Base-by-base conservation (phyloP, 2,329 filamentous ascomycete genomes). In the Fusarium longipes region DNA sequence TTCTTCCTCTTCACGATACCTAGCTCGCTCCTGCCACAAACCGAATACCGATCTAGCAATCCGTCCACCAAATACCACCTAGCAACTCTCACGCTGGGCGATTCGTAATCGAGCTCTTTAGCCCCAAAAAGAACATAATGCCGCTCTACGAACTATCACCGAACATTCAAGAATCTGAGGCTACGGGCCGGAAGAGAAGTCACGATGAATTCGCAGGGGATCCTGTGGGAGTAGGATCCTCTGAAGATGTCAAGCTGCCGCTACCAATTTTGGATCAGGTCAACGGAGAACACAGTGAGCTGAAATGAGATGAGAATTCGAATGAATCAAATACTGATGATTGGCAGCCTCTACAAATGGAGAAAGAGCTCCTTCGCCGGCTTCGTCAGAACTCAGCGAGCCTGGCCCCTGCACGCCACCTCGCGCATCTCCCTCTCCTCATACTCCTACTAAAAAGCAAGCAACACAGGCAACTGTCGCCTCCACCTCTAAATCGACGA, bases 141-240 rank as follows among this genome's bases (percentile, higher is more conserved):
- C 80, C 84, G 72, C 76, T 86, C 25, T 75, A 80, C 42, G 77
- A 80, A 52, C 77, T 84, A 72, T 82, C 83, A 18, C 75, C 79
- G 14, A 86, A 86, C 63, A 78, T 84, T 29, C 79, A 81, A 72
- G 82, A 83, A 70, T 74, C 78, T 24, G 81, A 84, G 49, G 68
- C 74, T 20, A 75, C 75, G 27, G 75, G 77, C 45, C 78, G 80
- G 50, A 86, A 86, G 73, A 76, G 83, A 59, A 81, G 76, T 39
- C 82, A 84, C 65, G 78, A 82, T 38, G 81, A 84, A 30, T 85
- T 79, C 61, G 68, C 79, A 4, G 77, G 74, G 11, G 75, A 80
- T 24, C 63, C 75, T 22, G 51, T 73, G n/a, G 73, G 74, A 51
- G 47, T 63, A 24, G 73, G 77, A 20, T 49, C 51, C 5, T 59